Base-by-base conservation (phyloP, 2,329 filamentous ascomycete species). In the Reticulascus tulasneorum region DNA sequence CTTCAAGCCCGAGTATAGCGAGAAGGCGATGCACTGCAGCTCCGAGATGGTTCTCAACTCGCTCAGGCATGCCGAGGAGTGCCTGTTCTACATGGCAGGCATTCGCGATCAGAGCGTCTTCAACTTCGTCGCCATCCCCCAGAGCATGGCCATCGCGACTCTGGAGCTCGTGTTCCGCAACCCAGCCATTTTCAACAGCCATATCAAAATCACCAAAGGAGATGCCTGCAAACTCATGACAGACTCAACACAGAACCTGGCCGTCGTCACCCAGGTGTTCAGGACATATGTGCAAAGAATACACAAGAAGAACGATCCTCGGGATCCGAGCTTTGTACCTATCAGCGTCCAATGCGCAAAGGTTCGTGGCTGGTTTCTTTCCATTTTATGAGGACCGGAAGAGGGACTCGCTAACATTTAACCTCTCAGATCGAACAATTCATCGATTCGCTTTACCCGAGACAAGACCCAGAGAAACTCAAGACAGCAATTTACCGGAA, bases 51-150 rank as follows among this genome's bases (percentile, higher is more conserved):
- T 97, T 7, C 72, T 97, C 40, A 88, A 93, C 52, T 87, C 91
- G 6, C 72, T 98, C 27, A 80, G 82, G 55, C 86, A 94, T 49
- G 84, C 78, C 5, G 89, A 96, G 47, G 89, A 97, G 56, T 97
- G 91, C 58, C 66, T 98, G n/a, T 96, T 90, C 70, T 98, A 97
- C 67, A 88, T 98, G 69, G 91, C 91, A 6, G 93, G 86, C 29
- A 79, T 98, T 46, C 83, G 84, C 48, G 93, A 98, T 57, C 93
- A 98, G 68, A 94, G 88, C 57, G 88, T 95, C 18, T 98, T 98
- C 79, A 98, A 98, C 74, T 98, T 98, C 62, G 89, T 89, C 30
- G 91, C 91, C 38, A 98, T 98, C 46, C 93, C 93, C 3, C 93
- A 98, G 63, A 73, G 82, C 47, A 98, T 98, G 93, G 93, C 91